Conservation (phyloP, 139 green algal genomes). For the Tetradesmus lagerheimii region DNA sequence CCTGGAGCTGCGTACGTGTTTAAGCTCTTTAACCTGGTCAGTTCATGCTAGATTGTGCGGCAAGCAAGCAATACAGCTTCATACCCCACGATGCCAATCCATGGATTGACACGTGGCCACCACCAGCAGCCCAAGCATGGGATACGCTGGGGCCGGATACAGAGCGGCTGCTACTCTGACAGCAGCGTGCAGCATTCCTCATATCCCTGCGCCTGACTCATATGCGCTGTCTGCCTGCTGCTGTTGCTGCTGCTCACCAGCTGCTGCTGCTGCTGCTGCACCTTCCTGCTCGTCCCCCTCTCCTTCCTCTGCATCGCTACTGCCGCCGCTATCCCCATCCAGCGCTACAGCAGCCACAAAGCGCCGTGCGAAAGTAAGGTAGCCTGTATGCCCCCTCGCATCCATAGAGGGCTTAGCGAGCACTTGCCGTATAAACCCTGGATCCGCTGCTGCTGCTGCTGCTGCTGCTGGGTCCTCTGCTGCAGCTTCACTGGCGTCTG, state of each 20-base stretch:
- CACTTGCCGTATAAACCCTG: constrained; percentile 43
- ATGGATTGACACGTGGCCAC: no score
- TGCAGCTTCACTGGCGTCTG: constrained; percentile 26
- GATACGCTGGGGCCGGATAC: no score
- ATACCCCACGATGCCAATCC: no score
- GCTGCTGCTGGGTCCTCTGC: constrained; percentile 29
- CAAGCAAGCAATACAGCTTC: no score
- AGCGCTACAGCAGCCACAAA: constrained; percentile 57
- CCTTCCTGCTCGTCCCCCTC: background rate
- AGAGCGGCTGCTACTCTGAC: no score
- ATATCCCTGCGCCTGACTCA: background rate
- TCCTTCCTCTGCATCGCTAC: background rate
- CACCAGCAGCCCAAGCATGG: no score
- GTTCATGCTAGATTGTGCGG: no score
- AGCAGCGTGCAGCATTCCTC: background rate
- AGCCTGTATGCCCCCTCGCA: constrained; percentile 89
- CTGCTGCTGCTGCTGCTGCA: background rate
- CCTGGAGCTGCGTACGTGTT: no score
- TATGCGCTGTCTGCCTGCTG: background rate
- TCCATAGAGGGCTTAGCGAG: constrained; percentile 64
- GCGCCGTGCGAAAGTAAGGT: constrained; percentile 88
- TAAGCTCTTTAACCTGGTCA: no score
- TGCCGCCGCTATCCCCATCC: background rate
- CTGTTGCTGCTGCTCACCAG: background rate
- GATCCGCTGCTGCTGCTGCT: constrained; percentile 41